Base-by-base conservation (phyloP, 495 filamentous ascomycete genomes). In the Aspergillus ostianus region DNA sequence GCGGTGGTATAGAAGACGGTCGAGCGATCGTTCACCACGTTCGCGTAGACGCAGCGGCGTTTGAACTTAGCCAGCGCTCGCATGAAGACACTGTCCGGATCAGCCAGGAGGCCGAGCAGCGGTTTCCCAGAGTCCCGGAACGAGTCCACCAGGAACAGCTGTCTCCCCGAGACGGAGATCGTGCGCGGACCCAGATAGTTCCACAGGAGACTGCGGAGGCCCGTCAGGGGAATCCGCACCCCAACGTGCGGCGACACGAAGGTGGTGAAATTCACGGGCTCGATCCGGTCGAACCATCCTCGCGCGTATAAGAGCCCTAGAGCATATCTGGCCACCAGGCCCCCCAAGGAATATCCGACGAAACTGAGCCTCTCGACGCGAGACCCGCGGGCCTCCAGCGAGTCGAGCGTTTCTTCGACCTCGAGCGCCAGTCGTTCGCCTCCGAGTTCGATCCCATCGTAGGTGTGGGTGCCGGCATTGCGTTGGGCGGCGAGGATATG, bases 161-260 rank as follows among this genome's bases (percentile, higher is more conserved):
- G 94, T 45, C 88, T 80, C 8, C 93, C 94, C 2, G 92, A 95
- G 60, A 80, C 81, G 48, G 89, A 93, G 19, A 97, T 73, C 0
- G 86, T 89, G 12, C 86, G 78, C 7, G 91, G 84, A 45, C 91
- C 93, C 15, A 98, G 59, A 3, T 87, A 80, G 72, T 98, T 98
- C 83, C 84, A 97, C 6, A 93, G 67, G 51, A 86, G 74, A 58
- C 84, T 86, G 49, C 79, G 73, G 68, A 80, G 82, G 9, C 92
- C 92, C 41, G 81, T 78, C 4, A 88, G 73, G 0, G 93, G 92
- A 10, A 88, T 85, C 47, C 90, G 81, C 8, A 93, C 90, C 19
- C 93, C 93, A 0, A 97, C 83, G 74, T 97, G 93, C 19, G 94
- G 93, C 17, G 87, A 86, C 23, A 90, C 93, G 73, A 98, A 97